Evolutionary conservation across 768 basidiomycete genomes (phyloP).

Genomic region (Mycena crocata): DNA sequence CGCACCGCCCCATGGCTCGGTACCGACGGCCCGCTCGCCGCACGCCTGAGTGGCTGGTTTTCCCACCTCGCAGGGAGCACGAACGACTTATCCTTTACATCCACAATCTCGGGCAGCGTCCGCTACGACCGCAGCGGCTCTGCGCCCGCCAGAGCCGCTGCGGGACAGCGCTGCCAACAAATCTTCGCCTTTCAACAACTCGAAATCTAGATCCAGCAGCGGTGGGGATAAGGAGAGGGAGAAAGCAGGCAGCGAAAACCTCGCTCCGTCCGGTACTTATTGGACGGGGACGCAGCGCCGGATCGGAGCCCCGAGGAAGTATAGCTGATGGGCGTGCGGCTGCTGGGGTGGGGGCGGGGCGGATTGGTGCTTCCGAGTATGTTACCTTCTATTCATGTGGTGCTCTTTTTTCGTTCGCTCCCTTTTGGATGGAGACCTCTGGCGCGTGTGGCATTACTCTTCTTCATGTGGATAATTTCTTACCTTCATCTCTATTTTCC

Average conservation of each 20-base stretch:
- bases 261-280: slow-evolving; percentile 66
- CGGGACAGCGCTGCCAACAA: no score
- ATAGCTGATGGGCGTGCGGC: slow-evolving; percentile 76
- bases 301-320: slow-evolving; percentile 74
- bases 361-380: background rate
- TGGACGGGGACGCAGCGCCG: slow-evolving; percentile 77
- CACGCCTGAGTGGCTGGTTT: slow-evolving; percentile 17
- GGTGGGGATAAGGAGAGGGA: background rate
- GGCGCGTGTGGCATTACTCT: no score
- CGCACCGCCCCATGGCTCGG: background rate
- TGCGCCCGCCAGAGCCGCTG: background rate
- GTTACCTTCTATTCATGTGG: no score
- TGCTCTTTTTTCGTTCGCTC: no score
- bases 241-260: background rate
- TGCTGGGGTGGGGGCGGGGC: slow-evolving; percentile 62
- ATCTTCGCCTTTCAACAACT: no score
- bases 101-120: background rate
- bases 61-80: slow-evolving; percentile 13
- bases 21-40: background rate
- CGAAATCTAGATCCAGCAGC: no score
- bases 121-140: background rate
- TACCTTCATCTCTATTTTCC: no score
- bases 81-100: background rate
- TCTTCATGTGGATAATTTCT: no score
- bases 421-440: no score